Conservation (phyloP, 148 eudicot genomes). For the Rhododendron williamsianum region DNA sequence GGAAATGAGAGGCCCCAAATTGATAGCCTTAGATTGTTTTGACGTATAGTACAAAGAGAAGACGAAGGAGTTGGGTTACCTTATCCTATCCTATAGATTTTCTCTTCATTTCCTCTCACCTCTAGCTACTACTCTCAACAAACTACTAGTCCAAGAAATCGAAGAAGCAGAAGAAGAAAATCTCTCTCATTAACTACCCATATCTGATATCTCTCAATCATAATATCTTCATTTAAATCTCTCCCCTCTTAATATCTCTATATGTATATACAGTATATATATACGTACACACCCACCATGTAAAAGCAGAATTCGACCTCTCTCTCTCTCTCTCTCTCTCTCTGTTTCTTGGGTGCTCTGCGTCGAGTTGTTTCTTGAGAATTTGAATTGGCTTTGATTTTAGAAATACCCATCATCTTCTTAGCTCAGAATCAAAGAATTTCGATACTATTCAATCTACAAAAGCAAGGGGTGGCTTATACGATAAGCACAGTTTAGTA, state of each 20-base stretch:
- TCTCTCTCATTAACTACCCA: background rate
- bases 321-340: background rate
- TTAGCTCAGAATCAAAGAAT: background rate
- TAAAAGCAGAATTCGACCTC: background rate
- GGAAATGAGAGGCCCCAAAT: constrained; percentile 42
- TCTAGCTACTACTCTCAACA: background rate
- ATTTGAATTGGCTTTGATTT: background rate
- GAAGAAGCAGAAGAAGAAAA: background rate
- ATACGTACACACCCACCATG: background rate
- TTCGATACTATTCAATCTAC: background rate
- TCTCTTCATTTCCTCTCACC: background rate
- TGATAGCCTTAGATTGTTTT: constrained; percentile 15
- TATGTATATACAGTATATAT: background rate
- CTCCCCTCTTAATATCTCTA: background rate
- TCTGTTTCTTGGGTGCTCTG: background rate
- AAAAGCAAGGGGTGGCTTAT: background rate
- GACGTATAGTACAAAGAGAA: background rate
- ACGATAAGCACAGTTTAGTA: background rate
- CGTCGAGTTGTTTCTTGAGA: background rate
- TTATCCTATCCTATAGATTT: constrained; percentile 37
- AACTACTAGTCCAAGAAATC: background rate
- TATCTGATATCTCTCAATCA: background rate
- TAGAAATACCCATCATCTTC: background rate
- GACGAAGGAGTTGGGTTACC: background rate
- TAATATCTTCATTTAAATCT: background rate